Percentiles rank a stretch among this genome's conserved stretches.
phyloP scores from a whole-genome alignment of 805 yeast genomes.

The Dipodascus geniculatus region DNA sequence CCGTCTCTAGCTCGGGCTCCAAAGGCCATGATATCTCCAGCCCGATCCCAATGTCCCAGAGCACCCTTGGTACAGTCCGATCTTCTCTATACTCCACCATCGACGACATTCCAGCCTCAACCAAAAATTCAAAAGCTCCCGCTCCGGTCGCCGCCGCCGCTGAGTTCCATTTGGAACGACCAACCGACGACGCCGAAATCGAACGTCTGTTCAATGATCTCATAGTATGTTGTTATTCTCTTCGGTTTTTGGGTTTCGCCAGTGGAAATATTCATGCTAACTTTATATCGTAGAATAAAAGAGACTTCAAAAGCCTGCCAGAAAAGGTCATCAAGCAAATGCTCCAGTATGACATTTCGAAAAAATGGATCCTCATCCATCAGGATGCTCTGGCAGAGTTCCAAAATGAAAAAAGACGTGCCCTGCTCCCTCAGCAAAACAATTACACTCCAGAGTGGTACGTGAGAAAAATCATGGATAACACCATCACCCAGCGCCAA shows the following conservation, averaged over 20 bases:
- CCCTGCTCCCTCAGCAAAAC: conserved; percentile 16
- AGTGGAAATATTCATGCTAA: background rate
- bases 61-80: background rate
- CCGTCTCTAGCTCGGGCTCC: background rate
- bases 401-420: conserved; percentile 38
- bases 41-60: background rate
- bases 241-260: too few species aligned
- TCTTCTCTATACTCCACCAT: background rate
- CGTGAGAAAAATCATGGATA: conserved; percentile 61
- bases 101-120: background rate
- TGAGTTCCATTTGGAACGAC: conserved; percentile 48
- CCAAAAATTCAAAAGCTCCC: background rate
- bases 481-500: conserved; percentile 54
- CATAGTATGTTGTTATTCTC: conserved; percentile 44
- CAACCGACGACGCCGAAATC: conserved; percentile 51
- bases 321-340: conserved; percentile 65
- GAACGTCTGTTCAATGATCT: conserved; percentile 67
- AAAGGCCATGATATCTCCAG: background rate
- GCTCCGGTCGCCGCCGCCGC: background rate
- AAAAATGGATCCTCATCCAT: conserved; percentile 84
- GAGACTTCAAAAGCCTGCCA: conserved; percentile 66
- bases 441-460: conserved; percentile 57
- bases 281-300: conserved; percentile 20
- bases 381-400: conserved; percentile 76
- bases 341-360: conserved; percentile 59